These are phyloP conservation scores for Teratosphaeria pseudoeucalypti DNA, from an alignment of 2,329 filamentous ascomycete genomes.

Conservation along the genomic window DNA sequence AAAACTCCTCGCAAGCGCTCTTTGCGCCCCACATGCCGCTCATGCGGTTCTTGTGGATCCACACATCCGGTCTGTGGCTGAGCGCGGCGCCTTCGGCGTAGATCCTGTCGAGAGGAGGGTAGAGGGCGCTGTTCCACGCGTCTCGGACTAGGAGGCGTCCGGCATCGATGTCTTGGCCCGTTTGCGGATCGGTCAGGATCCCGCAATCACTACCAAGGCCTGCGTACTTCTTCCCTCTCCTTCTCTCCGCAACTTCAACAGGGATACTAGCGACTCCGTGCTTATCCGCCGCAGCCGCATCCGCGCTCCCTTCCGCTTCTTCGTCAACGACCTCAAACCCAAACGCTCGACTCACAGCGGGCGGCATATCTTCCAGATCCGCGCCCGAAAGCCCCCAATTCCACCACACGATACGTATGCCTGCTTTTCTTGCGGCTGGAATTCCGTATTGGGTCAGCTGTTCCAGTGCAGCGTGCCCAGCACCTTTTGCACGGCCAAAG, in stretches of 20 bases:
- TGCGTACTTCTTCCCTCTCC: slow-evolving; percentile 16
- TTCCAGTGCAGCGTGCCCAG: slow-evolving; percentile 33
- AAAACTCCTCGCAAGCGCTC: slow-evolving; percentile 34
- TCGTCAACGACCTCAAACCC: slow-evolving; percentile 25
- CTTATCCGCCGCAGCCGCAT: slow-evolving; percentile 14
- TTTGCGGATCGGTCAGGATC: slow-evolving; percentile 21
- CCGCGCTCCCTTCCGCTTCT: slow-evolving; percentile 10
- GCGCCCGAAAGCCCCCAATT: slow-evolving; percentile 49
- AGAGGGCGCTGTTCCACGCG: slow-evolving; percentile 48
- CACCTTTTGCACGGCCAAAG: slow-evolving; percentile 24
- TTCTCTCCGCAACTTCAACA: slow-evolving; percentile 11
- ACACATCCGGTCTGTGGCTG: slow-evolving; percentile 33
- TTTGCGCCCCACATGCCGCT: slow-evolving; percentile 44
- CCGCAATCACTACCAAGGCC: slow-evolving; percentile 25
- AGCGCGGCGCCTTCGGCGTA: slow-evolving; percentile 24
- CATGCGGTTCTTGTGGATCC: slow-evolving; percentile 48
- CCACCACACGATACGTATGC: slow-evolving; percentile 43
- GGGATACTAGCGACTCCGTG: slow-evolving; percentile 7
- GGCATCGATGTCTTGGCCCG: slow-evolving; percentile 31
- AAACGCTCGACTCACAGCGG: slow-evolving; percentile 40
- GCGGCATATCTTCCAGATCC: slow-evolving; percentile 42
- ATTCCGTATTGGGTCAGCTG: slow-evolving; percentile 35
- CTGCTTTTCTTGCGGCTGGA: slow-evolving; percentile 40
- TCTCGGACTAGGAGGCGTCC: slow-evolving; percentile 42
- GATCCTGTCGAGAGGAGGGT: slow-evolving; percentile 34